phyloP scores from a whole-genome alignment of 164 flowering plant genomes.

The Amborella trichopoda region DNA sequence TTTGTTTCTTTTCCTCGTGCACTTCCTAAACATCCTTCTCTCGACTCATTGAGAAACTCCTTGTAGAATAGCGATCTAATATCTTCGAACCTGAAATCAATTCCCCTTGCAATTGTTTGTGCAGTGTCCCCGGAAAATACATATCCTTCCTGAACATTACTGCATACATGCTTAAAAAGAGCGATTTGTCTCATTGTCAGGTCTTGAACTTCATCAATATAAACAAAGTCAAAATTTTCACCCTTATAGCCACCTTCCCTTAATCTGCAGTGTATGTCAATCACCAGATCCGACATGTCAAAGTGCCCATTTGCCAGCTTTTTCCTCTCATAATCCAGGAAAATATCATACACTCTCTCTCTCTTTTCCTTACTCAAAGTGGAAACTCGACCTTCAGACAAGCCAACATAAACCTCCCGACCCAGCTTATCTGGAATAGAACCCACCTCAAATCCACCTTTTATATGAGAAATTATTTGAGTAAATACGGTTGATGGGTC shows the following conservation, averaged over 20 bases:
- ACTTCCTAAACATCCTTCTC: conserved; percentile 7
- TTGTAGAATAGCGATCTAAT: conserved; percentile 35
- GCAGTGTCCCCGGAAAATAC: conserved; percentile 82
- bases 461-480: conserved; percentile 68
- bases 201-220: conserved; percentile 85
- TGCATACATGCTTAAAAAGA: conserved; percentile 53
- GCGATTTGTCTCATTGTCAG: conserved; percentile 70
- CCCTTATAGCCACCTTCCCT: conserved; percentile 22
- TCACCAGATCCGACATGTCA: conserved; percentile 67
- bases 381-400: conserved; percentile 38
- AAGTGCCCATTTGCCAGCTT: conserved; percentile 42
- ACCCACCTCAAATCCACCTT: conserved; percentile 37
- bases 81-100: conserved; percentile 24
- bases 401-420: conserved; percentile 28
- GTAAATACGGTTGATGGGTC: conserved; percentile 58
- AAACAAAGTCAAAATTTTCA: conserved; percentile 50
- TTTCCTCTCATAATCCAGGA: conserved; percentile 47
- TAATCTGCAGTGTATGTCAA: conserved; percentile 50
- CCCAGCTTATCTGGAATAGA: conserved; percentile 21
- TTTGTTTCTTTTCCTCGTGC: conserved; percentile 22
- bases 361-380: conserved; percentile 26
- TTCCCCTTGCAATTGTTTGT: conserved; percentile 54
- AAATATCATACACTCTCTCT: conserved; percentile 43
- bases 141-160: conserved; percentile 56
- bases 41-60: conserved; percentile 30